These are phyloP conservation scores for Candida fluviatilis DNA, from an alignment of 805 yeast genomes.

Conservation along the genomic window DNA sequence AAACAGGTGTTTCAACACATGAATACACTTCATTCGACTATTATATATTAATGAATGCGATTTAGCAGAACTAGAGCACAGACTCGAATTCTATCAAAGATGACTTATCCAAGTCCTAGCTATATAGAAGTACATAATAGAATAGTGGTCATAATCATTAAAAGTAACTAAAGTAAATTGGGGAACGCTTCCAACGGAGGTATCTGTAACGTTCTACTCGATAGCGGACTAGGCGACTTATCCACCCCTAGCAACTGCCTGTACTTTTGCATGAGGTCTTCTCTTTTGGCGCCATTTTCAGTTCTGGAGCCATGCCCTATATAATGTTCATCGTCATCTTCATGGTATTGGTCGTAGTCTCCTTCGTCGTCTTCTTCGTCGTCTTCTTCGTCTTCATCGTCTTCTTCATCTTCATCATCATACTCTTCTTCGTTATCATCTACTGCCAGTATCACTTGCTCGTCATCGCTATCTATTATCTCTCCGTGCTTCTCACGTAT, in stretches of 20 bases:
- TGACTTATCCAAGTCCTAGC: no score
- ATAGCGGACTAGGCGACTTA: not conserved
- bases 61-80: no score
- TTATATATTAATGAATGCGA: no score
- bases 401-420: conserved; percentile 5
- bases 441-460: not conserved
- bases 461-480: conserved; percentile 8
- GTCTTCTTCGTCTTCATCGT: conserved; percentile 8
- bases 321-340: conserved; percentile 7
- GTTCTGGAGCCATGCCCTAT: conserved; percentile 7
- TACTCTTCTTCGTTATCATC: conserved; percentile 10
- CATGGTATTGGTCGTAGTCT: conserved; percentile 2
- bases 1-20: no score
- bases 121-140: not conserved
- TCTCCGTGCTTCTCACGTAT: conserved; percentile 7
- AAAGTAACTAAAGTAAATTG: conserved; percentile 2
- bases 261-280: conserved; percentile 9
- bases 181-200: conserved; percentile 26
- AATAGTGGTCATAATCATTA: not conserved
- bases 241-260: conserved; percentile 8
- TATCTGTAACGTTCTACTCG: conserved; percentile 6
- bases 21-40: no score
- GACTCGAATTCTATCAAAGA: no score
- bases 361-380: conserved; percentile 7
- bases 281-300: conserved; percentile 4